Evolutionary conservation across 2,329 filamentous ascomycete species (phyloP).

Genomic region (Colletotrichum noveboracense): DNA sequence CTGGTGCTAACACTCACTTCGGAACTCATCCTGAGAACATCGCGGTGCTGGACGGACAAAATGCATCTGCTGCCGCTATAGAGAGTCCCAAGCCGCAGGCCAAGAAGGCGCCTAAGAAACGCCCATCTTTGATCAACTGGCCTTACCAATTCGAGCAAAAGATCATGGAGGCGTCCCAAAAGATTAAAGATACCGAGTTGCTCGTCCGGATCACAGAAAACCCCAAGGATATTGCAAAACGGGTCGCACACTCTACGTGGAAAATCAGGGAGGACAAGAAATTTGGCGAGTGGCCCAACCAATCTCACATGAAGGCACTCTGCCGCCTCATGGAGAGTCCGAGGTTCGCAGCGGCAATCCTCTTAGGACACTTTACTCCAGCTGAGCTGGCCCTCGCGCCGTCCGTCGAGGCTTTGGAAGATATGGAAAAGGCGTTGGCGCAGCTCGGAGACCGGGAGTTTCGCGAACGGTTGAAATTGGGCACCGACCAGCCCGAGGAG

Average conservation of each 20-base stretch:
- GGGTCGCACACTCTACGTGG: constrained; percentile 30
- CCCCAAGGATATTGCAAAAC: background rate
- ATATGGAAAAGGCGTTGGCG: constrained; percentile 29
- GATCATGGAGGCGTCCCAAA: constrained; percentile 6
- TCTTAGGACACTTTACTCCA: constrained; percentile 29
- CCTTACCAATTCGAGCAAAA: constrained; percentile 28
- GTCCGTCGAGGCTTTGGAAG: constrained; percentile 28
- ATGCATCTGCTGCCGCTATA: background rate
- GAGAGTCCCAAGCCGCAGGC: background rate
- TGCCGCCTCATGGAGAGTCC: constrained; percentile 27
- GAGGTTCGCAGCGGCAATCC: constrained; percentile 35
- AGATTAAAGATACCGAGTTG: background rate
- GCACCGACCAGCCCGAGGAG: constrained; percentile 26
- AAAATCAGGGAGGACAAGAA: constrained; percentile 26
- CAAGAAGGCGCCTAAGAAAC: background rate
- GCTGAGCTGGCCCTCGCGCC: constrained; percentile 31
- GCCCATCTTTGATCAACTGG: background rate
- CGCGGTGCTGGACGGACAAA: background rate
- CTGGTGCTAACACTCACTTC: constrained; percentile 42
- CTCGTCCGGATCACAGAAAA: background rate
- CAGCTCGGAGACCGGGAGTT: constrained; percentile 31
- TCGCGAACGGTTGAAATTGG: constrained; percentile 23
- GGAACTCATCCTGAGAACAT: constrained; percentile 22
- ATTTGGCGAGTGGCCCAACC: constrained; percentile 35
- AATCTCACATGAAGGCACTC: constrained; percentile 40